A percentile compares a stretch with the other conserved stretches of the same genome.
These are phyloP conservation scores for Thymus quinquecostatus DNA, from an alignment of 257 asterid genomes.

Conservation along the genomic window DNA sequence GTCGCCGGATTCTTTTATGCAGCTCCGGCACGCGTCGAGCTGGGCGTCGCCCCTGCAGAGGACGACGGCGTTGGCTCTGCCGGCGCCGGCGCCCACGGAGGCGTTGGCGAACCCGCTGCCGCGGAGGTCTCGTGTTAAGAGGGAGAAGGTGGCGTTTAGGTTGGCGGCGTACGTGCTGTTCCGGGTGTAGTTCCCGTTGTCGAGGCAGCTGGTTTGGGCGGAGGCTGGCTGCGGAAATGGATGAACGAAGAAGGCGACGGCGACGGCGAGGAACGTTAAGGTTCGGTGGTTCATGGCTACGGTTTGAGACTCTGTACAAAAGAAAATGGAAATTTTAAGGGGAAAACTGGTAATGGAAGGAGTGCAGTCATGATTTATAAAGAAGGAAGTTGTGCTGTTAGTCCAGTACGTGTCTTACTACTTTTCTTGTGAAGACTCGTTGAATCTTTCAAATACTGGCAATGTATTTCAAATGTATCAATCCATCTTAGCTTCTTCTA, in stretches of 20 bases:
- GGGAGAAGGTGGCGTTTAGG: conserved; percentile 26
- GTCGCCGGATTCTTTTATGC: background rate
- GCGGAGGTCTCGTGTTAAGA: conserved; percentile 2
- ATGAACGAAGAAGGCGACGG: background rate
- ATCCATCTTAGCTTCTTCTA: too few relatives aligned
- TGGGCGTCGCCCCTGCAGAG: conserved; percentile 37
- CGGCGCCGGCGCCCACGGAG: conserved; percentile 26
- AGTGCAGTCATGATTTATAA: too few relatives aligned
- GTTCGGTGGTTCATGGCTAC: background rate
- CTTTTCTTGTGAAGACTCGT: too few relatives aligned
- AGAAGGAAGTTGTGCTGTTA: too few relatives aligned
- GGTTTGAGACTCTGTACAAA: background rate
- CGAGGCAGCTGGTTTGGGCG: background rate
- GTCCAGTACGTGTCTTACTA: too few relatives aligned
- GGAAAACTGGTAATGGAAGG: too few relatives aligned
- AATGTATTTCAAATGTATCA: too few relatives aligned
- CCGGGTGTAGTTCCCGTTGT: conserved; percentile 29
- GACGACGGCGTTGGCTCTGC: conserved; percentile 29
- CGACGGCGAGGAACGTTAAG: background rate
- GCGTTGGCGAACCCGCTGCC: conserved; percentile 35
- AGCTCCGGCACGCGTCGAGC: conserved; percentile 9
- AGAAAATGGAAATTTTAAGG: background rate
- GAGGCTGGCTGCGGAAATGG: background rate
- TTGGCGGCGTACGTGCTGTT: conserved; percentile 29
- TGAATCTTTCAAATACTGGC: too few relatives aligned